Conservation (phyloP, 192 early-diverging fungal species). For the Backusella parvicylindrica region DNA sequence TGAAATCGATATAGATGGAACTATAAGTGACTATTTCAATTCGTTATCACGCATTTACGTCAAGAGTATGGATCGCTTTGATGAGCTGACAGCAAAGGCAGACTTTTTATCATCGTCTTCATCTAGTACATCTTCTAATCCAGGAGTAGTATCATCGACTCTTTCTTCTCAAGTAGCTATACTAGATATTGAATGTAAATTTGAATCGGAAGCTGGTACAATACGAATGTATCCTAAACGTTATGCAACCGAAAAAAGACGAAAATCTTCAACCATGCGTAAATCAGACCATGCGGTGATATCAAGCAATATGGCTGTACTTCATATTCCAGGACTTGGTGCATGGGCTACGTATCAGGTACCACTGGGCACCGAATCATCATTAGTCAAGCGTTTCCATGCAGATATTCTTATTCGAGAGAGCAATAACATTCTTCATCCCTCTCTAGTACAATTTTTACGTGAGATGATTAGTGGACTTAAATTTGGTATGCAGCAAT, state of each 20-base stretch:
- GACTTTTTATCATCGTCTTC: neutral
- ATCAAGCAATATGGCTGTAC: conserved; percentile 38
- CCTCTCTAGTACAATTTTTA: conserved; percentile 66
- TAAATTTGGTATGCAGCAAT: conserved; percentile 52
- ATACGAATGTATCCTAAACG: conserved; percentile 52
- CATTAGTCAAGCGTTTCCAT: conserved; percentile 40
- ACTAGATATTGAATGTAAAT: conserved; percentile 44
- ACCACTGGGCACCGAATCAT: conserved; percentile 35
- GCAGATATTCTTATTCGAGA: conserved; percentile 62
- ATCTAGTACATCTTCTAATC: neutral
- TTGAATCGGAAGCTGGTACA: conserved; percentile 44
- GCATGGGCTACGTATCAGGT: conserved; percentile 45
- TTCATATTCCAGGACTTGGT: conserved; percentile 52
- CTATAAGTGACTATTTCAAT: conserved; percentile 62
- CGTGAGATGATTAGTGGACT: conserved; percentile 60
- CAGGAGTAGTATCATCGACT: neutral
- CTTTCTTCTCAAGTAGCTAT: conserved; percentile 25
- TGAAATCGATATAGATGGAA: conserved; percentile 66
- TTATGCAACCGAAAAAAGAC: conserved; percentile 21
- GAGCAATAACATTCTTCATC: conserved; percentile 70
- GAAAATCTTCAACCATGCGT: neutral
- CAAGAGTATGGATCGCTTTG: conserved; percentile 53
- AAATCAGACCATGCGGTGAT: conserved; percentile 8
- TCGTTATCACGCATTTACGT: conserved; percentile 60
- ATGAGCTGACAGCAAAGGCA: conserved; percentile 39